A percentile compares a stretch with the other conserved stretches of the same genome.
Conservation (phyloP, 345 rosid genomes). For the Noccaea bulbosa region DNA sequence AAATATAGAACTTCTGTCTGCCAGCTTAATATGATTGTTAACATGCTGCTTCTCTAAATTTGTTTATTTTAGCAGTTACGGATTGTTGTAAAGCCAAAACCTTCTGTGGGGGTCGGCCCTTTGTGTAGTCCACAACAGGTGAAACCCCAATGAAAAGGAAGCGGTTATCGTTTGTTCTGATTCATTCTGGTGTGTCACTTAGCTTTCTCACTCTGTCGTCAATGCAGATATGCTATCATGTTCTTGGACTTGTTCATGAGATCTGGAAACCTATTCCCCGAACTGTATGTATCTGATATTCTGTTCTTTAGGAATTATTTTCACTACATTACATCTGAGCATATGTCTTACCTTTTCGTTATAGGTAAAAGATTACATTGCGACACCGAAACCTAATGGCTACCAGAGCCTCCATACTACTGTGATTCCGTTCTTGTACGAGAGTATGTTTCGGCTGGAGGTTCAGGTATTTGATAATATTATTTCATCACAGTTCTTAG, state of each 20-base stretch:
- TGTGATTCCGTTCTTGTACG: slow-evolving; percentile 87
- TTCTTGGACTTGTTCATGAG: slow-evolving; percentile 93
- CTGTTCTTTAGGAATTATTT: slow-evolving; percentile 20
- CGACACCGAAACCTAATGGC: slow-evolving; percentile 98
- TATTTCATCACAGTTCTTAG: slow-evolving; percentile 16
- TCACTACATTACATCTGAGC: slow-evolving; percentile 14
- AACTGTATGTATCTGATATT: slow-evolving; percentile 59
- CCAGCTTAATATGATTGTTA: slow-evolving; percentile 21
- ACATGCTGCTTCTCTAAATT: slow-evolving; percentile 35
- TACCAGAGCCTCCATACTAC: slow-evolving; percentile 97
- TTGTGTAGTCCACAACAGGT: slow-evolving; percentile 93
- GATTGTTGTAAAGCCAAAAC: slow-evolving; percentile 84
- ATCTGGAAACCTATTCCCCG: slow-evolving; percentile 98
- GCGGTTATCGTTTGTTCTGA: slow-evolving; percentile 24
- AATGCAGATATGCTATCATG: slow-evolving; percentile 95
- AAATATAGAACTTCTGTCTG: slow-evolving; percentile 9
- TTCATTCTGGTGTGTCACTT: slow-evolving; percentile 34
- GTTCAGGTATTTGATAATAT: slow-evolving; percentile 66
- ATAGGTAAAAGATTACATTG: slow-evolving; percentile 97
- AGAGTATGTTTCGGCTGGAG: slow-evolving; percentile 87
- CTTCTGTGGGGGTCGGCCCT: slow-evolving; percentile 72
- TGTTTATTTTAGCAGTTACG: slow-evolving; percentile 72
- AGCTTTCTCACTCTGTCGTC: slow-evolving; percentile 38
- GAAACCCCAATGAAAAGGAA: slow-evolving; percentile 38
- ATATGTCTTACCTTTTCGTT: slow-evolving; percentile 32